Evolutionary conservation across 306 rosid species (phyloP).

Genomic region (Cucurbita argyrosperma): DNA sequence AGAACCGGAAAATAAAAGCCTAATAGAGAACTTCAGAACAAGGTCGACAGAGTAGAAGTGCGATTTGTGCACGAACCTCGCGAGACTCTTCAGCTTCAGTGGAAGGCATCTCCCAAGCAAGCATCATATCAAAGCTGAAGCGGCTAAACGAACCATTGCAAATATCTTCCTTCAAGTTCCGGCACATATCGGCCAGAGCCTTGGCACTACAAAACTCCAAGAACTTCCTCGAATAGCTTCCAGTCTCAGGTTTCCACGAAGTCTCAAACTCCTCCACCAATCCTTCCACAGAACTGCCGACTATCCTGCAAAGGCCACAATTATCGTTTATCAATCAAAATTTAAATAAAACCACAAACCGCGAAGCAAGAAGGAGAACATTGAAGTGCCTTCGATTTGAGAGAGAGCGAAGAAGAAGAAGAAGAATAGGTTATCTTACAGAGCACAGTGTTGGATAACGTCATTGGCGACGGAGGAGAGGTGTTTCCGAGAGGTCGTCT

Average conservation of each 20-base stretch:
- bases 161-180: constrained; percentile 33
- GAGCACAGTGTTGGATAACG: constrained; percentile 26
- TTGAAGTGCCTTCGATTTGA: not conserved
- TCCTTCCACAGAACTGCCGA: constrained; percentile 33
- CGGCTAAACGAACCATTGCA: constrained; percentile 46
- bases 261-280: constrained; percentile 57
- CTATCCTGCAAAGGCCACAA: constrained; percentile 17
- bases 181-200: constrained; percentile 25
- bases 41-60: not conserved
- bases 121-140: constrained; percentile 67
- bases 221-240: constrained; percentile 35
- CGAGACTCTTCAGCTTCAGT: constrained; percentile 25
- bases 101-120: constrained; percentile 76
- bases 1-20: not conserved
- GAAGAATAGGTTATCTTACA: constrained; percentile 1
- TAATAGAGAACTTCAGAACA: not conserved
- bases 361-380: not conserved
- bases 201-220: constrained; percentile 64
- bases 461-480: constrained; percentile 31
- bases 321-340: not conserved
- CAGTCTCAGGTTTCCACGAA: constrained; percentile 32
- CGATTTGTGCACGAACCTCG: constrained; percentile 16
- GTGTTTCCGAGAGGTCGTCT: constrained; percentile 12
- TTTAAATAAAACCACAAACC: not conserved
- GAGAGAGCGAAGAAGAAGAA: not conserved